Evolutionary conservation across 2,329 filamentous ascomycete species (phyloP).

Genomic region (Purpureocillium lavendulum): DNA sequence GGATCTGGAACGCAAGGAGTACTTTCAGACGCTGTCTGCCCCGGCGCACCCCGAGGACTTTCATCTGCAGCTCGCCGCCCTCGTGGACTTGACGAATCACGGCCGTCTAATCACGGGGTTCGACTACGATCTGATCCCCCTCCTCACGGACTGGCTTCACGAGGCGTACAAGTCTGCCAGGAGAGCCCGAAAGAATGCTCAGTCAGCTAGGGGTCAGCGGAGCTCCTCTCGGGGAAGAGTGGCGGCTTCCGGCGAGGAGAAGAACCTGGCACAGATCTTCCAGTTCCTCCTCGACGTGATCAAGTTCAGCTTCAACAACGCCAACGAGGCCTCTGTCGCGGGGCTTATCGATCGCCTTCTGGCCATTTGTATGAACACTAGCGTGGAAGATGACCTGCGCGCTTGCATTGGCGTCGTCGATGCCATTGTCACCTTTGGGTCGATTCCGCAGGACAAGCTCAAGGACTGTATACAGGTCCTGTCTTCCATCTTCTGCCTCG

Average conservation of each 20-base stretch:
- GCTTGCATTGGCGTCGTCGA: constrained; percentile 62
- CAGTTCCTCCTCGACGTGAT: constrained; percentile 58
- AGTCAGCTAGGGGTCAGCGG: constrained; percentile 25
- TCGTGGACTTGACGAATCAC: constrained; percentile 52
- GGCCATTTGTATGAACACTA: constrained; percentile 60
- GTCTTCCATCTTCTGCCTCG: constrained; percentile 62
- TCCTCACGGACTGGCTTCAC: constrained; percentile 53
- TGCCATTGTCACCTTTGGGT: constrained; percentile 62
- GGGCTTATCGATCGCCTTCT: constrained; percentile 55
- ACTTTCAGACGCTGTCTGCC: constrained; percentile 53
- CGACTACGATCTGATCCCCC: constrained; percentile 56
- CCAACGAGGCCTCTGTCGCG: constrained; percentile 53
- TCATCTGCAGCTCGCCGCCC: constrained; percentile 54
- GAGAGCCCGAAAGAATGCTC: constrained; percentile 38
- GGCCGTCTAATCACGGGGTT: constrained; percentile 58
- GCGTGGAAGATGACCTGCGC: constrained; percentile 53
- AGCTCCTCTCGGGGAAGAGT: constrained; percentile 25
- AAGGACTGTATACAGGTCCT: constrained; percentile 61
- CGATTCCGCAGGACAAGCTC: constrained; percentile 55
- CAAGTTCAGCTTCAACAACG: constrained; percentile 67
- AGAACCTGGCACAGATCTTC: constrained; percentile 57
- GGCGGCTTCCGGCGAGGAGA: constrained; percentile 43
- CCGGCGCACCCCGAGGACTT: constrained; percentile 54
- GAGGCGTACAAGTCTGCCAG: constrained; percentile 45
- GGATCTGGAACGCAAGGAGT: constrained; percentile 58